These are phyloP conservation scores for Sonneratia caseolaris DNA, from an alignment of 345 rosid genomes.

Conservation along the genomic window DNA sequence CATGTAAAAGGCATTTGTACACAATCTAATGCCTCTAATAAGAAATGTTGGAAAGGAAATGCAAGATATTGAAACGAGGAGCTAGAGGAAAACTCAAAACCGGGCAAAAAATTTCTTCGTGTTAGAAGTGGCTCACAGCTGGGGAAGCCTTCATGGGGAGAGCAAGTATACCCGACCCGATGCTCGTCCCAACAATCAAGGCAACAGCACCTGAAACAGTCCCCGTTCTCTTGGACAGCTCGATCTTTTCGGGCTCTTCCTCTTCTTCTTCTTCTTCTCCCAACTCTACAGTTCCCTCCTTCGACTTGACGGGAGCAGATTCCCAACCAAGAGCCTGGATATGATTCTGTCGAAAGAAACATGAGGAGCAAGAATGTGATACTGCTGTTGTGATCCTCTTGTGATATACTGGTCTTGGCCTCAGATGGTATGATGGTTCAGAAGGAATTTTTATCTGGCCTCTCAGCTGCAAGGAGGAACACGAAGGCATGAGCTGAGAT, in stretches of 20 bases:
- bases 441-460: not conserved
- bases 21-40: no score
- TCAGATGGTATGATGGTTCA: no score
- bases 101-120: not conserved
- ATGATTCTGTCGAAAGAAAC: not conserved
- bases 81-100: not conserved
- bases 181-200: conserved; percentile 49
- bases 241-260: not conserved
- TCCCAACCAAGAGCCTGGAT: not conserved
- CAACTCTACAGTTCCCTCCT: not conserved
- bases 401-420: not conserved
- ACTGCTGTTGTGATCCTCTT: not conserved
- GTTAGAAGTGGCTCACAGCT: conserved; percentile 27
- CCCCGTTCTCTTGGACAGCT: conserved; percentile 28
- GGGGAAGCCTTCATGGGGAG: conserved; percentile 51
- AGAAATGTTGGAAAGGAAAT: no score
- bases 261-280: not conserved
- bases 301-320: conserved; percentile 4
- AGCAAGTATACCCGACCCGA: conserved; percentile 56
- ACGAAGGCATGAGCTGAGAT: not conserved
- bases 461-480: conserved; percentile 3
- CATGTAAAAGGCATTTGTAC: no score
- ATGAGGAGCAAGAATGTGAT: not conserved
- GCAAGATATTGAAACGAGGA: no score
- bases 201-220: conserved; percentile 50